A percentile compares a stretch with the other conserved stretches of the same genome.
Evolutionary conservation across 176 grass and related monocot genomes (phyloP).

Genomic region (Chrysopogon serrulatus): DNA sequence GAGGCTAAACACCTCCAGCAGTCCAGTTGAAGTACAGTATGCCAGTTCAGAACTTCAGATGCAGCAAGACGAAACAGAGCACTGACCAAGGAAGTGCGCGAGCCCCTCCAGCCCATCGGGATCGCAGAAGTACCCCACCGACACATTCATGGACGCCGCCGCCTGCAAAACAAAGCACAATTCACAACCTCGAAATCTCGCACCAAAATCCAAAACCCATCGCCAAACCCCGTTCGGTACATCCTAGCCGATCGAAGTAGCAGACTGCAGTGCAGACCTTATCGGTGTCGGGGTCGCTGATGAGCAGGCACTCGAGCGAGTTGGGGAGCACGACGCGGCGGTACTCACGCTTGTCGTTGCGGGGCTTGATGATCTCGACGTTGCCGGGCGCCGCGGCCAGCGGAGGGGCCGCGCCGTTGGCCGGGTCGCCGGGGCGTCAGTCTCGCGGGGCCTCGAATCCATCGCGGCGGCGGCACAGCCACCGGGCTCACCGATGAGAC

Average conservation of each 20-base stretch:
- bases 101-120: conserved; percentile 82
- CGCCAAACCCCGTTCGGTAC: neutral
- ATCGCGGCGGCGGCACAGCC: neutral
- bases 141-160: conserved; percentile 89
- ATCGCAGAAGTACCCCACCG: conserved; percentile 83
- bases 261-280: no score
- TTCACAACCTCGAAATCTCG: neutral
- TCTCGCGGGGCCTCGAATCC: conserved; percentile 27
- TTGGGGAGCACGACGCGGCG: conserved; percentile 86
- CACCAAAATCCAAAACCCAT: neutral
- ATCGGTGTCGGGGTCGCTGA: conserved; percentile 96
- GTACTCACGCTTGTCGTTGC: conserved; percentile 83
- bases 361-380: conserved; percentile 69
- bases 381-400: conserved; percentile 11
- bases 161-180: conserved; percentile 44
- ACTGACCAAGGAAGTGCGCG: conserved; percentile 88
- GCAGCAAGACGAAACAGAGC: neutral
- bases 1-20: neutral
- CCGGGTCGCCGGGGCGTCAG: neutral
- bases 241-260: neutral
- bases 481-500: neutral
- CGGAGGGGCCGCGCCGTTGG: neutral
- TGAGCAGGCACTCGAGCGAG: conserved; percentile 68
- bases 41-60: neutral
- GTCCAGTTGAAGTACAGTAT: neutral